These are phyloP conservation scores for Chloroidium sp. DNA, from an alignment of 163 green algal genomes.

Conservation along the genomic window DNA sequence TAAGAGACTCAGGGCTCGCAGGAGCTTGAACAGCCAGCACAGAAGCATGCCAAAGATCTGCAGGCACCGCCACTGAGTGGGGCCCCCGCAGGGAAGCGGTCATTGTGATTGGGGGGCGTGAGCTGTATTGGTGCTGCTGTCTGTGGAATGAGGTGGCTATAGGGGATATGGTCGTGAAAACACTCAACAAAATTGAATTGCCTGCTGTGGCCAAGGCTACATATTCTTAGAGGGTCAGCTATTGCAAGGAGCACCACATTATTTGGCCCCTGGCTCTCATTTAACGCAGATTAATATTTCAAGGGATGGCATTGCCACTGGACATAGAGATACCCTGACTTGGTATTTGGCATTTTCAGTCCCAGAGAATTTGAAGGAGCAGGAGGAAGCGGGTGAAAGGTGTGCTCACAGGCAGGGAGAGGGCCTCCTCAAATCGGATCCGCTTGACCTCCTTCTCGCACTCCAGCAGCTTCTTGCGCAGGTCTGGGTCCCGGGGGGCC, in stretches of 20 bases:
- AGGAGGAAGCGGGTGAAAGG: not conserved
- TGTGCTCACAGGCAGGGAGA: conserved; percentile 52
- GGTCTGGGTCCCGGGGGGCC: conserved; percentile 77
- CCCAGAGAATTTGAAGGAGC: not conserved
- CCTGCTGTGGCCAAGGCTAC: not conserved
- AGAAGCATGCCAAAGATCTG: not conserved
- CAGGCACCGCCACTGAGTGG: not conserved
- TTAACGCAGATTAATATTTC: not conserved
- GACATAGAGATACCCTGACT: not conserved
- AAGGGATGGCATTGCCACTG: not conserved
- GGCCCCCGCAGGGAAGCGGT: too few relatives aligned
- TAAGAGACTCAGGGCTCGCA: not conserved
- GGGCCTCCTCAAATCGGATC: conserved; percentile 82
- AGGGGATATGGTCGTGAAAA: too few relatives aligned
- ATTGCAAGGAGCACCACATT: not conserved
- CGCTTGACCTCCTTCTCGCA: conserved; percentile 87
- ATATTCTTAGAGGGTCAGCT: not conserved
- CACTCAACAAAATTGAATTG: too few relatives aligned
- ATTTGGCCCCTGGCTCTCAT: not conserved
- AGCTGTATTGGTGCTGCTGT: too few relatives aligned
- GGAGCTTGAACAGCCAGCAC: not conserved
- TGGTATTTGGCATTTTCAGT: not conserved
- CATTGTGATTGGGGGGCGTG: too few relatives aligned
- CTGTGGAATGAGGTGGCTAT: too few relatives aligned
- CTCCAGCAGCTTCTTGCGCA: conserved; percentile 79